Evolutionary conservation across 805 yeast species (phyloP).

Genomic region (Candida ovalis): DNA sequence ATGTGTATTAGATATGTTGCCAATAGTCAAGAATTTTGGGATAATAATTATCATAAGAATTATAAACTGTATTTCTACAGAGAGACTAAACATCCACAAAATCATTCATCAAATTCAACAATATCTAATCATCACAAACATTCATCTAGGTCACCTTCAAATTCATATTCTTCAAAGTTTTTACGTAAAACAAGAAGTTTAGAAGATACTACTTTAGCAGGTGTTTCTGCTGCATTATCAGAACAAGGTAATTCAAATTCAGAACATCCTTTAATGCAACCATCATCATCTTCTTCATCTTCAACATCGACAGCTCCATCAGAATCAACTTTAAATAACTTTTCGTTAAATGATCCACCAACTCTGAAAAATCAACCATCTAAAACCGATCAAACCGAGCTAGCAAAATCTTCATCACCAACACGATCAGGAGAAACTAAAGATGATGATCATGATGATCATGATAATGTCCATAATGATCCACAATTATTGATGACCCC

Average conservation of each 20-base stretch:
- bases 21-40: conserved; percentile 63
- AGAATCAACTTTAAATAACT: neutral
- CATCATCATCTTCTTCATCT: neutral
- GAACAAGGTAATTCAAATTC: neutral
- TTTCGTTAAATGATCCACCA: conserved; percentile 9
- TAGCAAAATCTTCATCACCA: neutral
- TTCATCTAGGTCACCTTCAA: conserved; percentile 2
- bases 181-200: conserved; percentile 26
- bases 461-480: neutral
- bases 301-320: neutral
- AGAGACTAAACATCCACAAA: neutral
- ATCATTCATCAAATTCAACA: neutral
- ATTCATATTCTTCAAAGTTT: conserved; percentile 15
- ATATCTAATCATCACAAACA: neutral
- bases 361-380: neutral
- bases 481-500: conserved; percentile 12
- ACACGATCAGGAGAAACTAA: neutral
- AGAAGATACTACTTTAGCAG: conserved; percentile 13
- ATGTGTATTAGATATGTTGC: conserved; percentile 58
- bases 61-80: conserved; percentile 45
- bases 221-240: neutral
- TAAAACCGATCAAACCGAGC: neutral
- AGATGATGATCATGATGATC: neutral
- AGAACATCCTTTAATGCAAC: neutral
- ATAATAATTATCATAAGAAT: conserved; percentile 61